A percentile compares a stretch with the other conserved stretches of the same genome.
phyloP scores from a whole-genome alignment of 192 early-diverging fungal species.

The Backusella sp. region DNA sequence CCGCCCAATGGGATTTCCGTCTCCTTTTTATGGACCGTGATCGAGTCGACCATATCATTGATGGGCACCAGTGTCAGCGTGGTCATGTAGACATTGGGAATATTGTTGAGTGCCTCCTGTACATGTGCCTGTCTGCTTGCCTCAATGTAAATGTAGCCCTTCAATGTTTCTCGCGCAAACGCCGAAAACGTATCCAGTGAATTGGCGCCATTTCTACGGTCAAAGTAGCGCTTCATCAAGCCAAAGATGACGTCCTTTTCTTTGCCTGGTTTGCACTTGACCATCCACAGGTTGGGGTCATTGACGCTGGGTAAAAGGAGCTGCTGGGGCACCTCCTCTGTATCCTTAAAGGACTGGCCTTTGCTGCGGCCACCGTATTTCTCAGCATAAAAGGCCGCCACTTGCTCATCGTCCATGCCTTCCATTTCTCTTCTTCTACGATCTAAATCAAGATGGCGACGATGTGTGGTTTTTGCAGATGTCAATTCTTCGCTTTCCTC shows the following conservation, averaged over 20 bases:
- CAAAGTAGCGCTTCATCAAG: conserved; percentile 74
- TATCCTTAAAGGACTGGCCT: conserved; percentile 43
- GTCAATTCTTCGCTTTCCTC: conserved; percentile 61
- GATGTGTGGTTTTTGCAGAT: conserved; percentile 56
- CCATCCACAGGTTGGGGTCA: conserved; percentile 92
- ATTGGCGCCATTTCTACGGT: conserved; percentile 57
- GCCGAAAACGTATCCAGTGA: conserved; percentile 76
- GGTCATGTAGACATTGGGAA: conserved; percentile 71
- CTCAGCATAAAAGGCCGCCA: conserved; percentile 72
- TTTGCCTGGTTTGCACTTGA: conserved; percentile 80
- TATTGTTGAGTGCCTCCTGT: conserved; percentile 49
- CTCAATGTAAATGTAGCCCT: conserved; percentile 94
- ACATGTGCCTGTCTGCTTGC: conserved; percentile 78
- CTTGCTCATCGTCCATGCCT: conserved; percentile 78
- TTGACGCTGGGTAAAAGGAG: conserved; percentile 81
- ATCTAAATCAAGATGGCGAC: conserved; percentile 73
- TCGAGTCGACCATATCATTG: conserved; percentile 87
- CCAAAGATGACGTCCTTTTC: conserved; percentile 86
- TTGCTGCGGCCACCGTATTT: conserved; percentile 68
- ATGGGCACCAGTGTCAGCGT: conserved; percentile 83
- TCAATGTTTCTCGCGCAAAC: conserved; percentile 79
- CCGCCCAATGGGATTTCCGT: conserved; percentile 60
- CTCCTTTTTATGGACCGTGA: conserved; percentile 70
- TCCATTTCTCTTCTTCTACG: conserved; percentile 62
- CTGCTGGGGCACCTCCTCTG: conserved; percentile 68